Evolutionary conservation across 306 rosid species (phyloP).

Genomic region (Senna tora): DNA sequence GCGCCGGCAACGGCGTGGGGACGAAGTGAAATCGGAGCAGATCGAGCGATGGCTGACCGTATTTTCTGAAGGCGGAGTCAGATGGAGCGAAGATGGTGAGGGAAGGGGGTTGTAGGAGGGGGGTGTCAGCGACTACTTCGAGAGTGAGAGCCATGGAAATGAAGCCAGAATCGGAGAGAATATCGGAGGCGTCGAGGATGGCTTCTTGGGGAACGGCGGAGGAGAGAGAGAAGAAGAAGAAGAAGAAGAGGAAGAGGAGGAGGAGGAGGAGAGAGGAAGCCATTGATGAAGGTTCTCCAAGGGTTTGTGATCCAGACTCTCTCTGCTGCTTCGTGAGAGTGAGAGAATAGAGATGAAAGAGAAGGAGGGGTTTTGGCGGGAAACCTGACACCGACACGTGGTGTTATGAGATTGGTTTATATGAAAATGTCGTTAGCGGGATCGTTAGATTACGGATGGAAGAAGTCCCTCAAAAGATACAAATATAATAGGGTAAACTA

Average conservation of each 20-base stretch:
- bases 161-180: slow-evolving; percentile 68
- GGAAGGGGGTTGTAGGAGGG: slow-evolving; percentile 53
- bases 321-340: neutral
- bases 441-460: slow-evolving; percentile 20
- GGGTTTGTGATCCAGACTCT: neutral
- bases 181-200: slow-evolving; percentile 64
- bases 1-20: slow-evolving; percentile 50
- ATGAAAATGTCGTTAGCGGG: slow-evolving; percentile 25
- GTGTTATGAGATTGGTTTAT: slow-evolving; percentile 31
- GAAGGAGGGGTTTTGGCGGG: slow-evolving; percentile 41
- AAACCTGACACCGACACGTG: slow-evolving; percentile 27
- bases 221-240: slow-evolving; percentile 44
- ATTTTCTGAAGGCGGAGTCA: slow-evolving; percentile 60
- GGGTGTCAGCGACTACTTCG: slow-evolving; percentile 55
- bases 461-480: neutral
- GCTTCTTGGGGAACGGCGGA: slow-evolving; percentile 51
- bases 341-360: neutral
- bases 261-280: slow-evolving; percentile 40
- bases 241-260: slow-evolving; percentile 4
- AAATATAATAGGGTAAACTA: too few relatives aligned
- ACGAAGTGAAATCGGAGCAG: slow-evolving; percentile 72
- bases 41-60: slow-evolving; percentile 80
- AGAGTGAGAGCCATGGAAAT: slow-evolving; percentile 78
- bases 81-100: slow-evolving; percentile 84
- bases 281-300: slow-evolving; percentile 56